phyloP scores from a whole-genome alignment of 805 yeast genomes.

The Sugiyamaella floridensis region DNA sequence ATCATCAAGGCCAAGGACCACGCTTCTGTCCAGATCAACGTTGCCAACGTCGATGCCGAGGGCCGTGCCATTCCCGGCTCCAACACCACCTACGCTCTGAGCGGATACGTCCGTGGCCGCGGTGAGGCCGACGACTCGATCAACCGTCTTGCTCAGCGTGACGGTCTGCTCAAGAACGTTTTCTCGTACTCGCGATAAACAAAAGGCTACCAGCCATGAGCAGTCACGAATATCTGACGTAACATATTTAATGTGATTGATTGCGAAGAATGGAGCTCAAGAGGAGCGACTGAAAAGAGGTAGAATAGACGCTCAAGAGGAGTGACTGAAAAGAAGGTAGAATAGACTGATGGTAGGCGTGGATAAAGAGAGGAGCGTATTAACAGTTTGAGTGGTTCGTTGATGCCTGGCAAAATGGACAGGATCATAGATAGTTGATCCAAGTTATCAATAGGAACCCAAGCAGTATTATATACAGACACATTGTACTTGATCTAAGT shows the following conservation, averaged over 20 bases:
- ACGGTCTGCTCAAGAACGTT: constrained; percentile 87
- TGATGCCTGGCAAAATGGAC: no score
- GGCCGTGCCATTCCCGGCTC: constrained; percentile 92
- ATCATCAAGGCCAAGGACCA: constrained; percentile 99
- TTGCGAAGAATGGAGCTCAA: not conserved
- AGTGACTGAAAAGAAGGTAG: not conserved
- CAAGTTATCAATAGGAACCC: no score
- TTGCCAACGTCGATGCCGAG: constrained; percentile 95
- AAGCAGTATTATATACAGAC: no score
- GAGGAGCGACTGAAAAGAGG: not conserved
- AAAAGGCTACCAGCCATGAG: not conserved
- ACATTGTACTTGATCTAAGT: no score
- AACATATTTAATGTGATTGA: not conserved
- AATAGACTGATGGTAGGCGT: no score
- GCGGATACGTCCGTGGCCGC: constrained; percentile 96
- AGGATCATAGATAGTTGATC: no score
- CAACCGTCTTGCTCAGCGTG: constrained; percentile 98
- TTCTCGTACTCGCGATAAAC: constrained; percentile 35
- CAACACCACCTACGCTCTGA: constrained; percentile 90
- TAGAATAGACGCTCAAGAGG: not conserved
- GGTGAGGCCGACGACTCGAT: constrained; percentile 99
- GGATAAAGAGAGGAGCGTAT: no score
- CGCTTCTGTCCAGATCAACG: constrained; percentile 97
- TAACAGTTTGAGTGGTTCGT: no score
- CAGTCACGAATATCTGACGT: not conserved